A percentile compares a stretch with the other conserved stretches of the same genome.
These are phyloP conservation scores for Verbena officinalis DNA, from an alignment of 257 asterid species.

Conservation along the genomic window DNA sequence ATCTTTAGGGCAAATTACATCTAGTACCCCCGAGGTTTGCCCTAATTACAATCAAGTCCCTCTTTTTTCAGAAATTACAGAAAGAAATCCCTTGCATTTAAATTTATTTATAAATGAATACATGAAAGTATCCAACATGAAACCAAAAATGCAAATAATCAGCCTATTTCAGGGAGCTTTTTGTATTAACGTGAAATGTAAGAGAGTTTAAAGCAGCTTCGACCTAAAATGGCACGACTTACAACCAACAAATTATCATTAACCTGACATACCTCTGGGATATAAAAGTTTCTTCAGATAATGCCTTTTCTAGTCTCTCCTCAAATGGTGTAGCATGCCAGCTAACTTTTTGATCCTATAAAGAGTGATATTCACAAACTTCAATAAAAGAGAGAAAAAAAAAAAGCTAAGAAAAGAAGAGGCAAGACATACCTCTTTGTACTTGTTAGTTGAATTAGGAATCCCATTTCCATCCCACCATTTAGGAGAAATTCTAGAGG, in stretches of 20 bases:
- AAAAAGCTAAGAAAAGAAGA: conserved; percentile 3
- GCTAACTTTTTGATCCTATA: conserved; percentile 75
- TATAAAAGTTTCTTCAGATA: conserved; percentile 59
- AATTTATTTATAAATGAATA: too few relatives aligned
- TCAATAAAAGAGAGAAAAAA: background rate
- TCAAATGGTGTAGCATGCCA: conserved; percentile 99
- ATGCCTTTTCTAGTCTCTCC: conserved; percentile 89
- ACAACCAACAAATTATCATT: background rate
- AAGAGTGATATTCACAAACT: conserved; percentile 2
- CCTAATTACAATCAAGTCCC: too few relatives aligned
- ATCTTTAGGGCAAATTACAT: too few relatives aligned
- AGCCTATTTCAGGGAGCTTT: too few relatives aligned
- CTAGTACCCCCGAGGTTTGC: too few relatives aligned
- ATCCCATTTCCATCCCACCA: conserved; percentile 91
- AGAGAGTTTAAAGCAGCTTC: too few relatives aligned
- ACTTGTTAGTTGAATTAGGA: conserved; percentile 86
- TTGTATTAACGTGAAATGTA: too few relatives aligned
- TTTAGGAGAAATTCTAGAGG: conserved; percentile 58
- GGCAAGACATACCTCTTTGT: conserved; percentile 70
- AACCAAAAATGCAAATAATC: too few relatives aligned
- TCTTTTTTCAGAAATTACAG: too few relatives aligned
- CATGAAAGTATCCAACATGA: too few relatives aligned
- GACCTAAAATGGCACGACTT: background rate
- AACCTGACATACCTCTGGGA: conserved; percentile 59
- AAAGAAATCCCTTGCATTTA: too few relatives aligned